Evolutionary conservation across 345 rosid species (phyloP).

Genomic region (Lagerstroemia speciosa): DNA sequence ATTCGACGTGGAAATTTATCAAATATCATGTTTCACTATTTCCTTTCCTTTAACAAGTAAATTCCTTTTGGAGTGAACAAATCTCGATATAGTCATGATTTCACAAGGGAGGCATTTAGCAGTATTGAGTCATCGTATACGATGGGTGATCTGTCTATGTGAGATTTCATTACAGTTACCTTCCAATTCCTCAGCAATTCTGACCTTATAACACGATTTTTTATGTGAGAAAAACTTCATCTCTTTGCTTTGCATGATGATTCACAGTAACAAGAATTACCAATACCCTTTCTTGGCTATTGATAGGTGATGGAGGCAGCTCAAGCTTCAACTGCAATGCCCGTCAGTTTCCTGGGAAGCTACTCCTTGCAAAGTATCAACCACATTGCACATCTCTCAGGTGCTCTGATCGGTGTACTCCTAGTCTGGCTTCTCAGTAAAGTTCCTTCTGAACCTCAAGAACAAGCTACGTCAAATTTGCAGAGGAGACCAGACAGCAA

Average conservation of each 20-base stretch:
- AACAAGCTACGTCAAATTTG: slow-evolving; percentile 18
- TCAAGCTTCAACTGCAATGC: slow-evolving; percentile 70
- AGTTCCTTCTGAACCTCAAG: slow-evolving; percentile 46
- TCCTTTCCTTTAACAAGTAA: not conserved
- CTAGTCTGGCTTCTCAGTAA: slow-evolving; percentile 79
- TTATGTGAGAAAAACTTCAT: no score
- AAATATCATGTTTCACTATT: not conserved
- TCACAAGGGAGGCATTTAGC: not conserved
- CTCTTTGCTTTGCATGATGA: not conserved
- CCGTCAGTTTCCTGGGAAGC: slow-evolving; percentile 44
- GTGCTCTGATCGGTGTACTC: slow-evolving; percentile 73
- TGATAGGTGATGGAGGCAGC: slow-evolving; percentile 88
- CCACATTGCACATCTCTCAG: slow-evolving; percentile 89
- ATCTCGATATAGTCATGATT: no score
- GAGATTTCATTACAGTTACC: no score
- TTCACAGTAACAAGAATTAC: not conserved
- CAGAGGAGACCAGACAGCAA: slow-evolving; percentile 13
- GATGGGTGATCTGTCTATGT: no score
- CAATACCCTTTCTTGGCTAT: not conserved
- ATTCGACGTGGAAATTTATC: not conserved
- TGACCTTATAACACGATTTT: not conserved
- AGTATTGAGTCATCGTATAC: not conserved
- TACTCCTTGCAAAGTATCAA: slow-evolving; percentile 63
- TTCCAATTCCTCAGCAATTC: not conserved
- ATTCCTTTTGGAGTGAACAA: not conserved